Evolutionary conservation across 139 green algal genomes (phyloP), one percentile per base, ranked within the genome.

Genomic region (Tetraselmis chui): DNA sequence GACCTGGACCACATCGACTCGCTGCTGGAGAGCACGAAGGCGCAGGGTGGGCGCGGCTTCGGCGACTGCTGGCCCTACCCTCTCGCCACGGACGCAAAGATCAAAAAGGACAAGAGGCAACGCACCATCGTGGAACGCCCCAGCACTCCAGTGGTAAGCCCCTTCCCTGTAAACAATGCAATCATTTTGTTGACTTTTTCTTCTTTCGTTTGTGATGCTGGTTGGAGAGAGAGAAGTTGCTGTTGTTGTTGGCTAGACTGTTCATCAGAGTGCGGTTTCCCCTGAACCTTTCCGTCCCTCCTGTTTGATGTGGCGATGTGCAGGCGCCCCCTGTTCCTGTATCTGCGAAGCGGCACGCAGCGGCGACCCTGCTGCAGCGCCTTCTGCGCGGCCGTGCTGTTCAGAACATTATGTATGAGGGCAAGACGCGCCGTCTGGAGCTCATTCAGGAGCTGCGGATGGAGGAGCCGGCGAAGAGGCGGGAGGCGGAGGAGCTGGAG

Each of bases 371-470:
- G 85, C 89, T 96, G 82, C 93, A 96, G 88, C 86, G 92, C 22
- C 84, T 96, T 80, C 87, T 96, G 84, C 85, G 93, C 0, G 93
- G 93, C 5, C 89, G 93, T 2, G 93, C 93, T n/a, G 89, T 86
- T 27, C 93, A 96, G 90, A 94, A 92, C 80, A 45, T 85, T 11
- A 93, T 95, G 90, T 93, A 89, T 76, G 89, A 91, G 80, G 91
- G 88, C 79, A 90, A 91, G 83, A 76, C 82, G 31, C 80, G 84
- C 58, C 87, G 86, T 26, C 59, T 88, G 83, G 89, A 91, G 59
- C 89, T 96, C 18, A 90, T 96, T 30, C 30, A 67, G 45, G 45
- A 67, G 45, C 45, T 67, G 45, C 45, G 45, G 11, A 25, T 67
- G 45, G 45, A 67, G 45, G 45, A 67, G 45, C 5, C 45, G 18